A percentile compares a stretch with the other conserved stretches of the same genome.
phyloP scores from a whole-genome alignment of 164 flowering plant species.

The Stephania japonica region DNA sequence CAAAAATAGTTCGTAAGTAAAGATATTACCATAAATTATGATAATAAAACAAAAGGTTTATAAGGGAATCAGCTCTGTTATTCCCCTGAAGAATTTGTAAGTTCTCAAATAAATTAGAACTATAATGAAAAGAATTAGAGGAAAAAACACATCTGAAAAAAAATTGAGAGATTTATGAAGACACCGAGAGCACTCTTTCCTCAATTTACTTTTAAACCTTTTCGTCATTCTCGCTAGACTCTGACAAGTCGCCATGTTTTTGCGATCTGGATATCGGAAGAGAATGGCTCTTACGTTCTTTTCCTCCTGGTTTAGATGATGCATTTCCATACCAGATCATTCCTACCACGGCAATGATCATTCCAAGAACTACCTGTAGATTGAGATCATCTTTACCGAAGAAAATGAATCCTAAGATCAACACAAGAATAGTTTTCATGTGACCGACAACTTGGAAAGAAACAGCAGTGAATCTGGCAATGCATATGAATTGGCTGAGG shows the following conservation, averaged over 20 bases:
- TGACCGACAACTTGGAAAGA: slow-evolving; percentile 91
- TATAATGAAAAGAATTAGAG: too few relatives aligned
- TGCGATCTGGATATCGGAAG: slow-evolving; percentile 29
- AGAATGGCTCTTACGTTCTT: slow-evolving; percentile 53
- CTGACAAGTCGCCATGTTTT: slow-evolving; percentile 34
- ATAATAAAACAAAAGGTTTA: too few relatives aligned
- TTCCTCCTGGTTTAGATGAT: slow-evolving; percentile 80
- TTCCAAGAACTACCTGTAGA: slow-evolving; percentile 72
- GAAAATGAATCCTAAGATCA: slow-evolving; percentile 69
- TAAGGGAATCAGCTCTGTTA: too few relatives aligned
- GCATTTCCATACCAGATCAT: slow-evolving; percentile 92
- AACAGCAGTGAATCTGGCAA: slow-evolving; percentile 82
- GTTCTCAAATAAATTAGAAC: too few relatives aligned
- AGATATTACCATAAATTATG: too few relatives aligned
- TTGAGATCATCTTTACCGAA: slow-evolving; percentile 91
- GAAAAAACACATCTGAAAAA: too few relatives aligned
- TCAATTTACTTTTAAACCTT: slow-evolving; percentile 30
- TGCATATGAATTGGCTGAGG: slow-evolving; percentile 86
- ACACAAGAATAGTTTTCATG: slow-evolving; percentile 74
- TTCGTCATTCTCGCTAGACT: slow-evolving; percentile 31
- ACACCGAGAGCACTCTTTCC: too few relatives aligned
- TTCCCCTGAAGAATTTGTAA: too few relatives aligned
- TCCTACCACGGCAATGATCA: slow-evolving; percentile 72
- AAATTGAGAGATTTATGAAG: too few relatives aligned
- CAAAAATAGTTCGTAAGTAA: too few relatives aligned